Evolutionary conservation across 495 filamentous ascomycete species (phyloP).

Genomic region (Tuber aestivum): DNA sequence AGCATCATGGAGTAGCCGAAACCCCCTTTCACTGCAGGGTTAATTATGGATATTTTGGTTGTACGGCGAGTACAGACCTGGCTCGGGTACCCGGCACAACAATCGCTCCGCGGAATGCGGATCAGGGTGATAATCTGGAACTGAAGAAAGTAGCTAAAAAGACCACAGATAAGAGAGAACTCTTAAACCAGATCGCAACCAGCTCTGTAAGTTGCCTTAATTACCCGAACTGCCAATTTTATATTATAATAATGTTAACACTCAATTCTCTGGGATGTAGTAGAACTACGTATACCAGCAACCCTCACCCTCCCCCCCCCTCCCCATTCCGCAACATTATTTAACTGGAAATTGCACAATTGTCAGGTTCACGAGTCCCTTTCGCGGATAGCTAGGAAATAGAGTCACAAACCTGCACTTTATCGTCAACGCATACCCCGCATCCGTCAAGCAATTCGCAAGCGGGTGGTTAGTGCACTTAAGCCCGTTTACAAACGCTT

Average conservation of each 20-base stretch:
- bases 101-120: background rate
- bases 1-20: background rate
- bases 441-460: conserved; percentile 38
- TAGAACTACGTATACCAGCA: background rate
- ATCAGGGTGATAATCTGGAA: background rate
- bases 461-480: conserved; percentile 43
- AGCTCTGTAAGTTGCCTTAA: background rate
- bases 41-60: background rate
- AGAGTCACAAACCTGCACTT: conserved; percentile 29
- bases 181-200: background rate
- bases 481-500: conserved; percentile 59
- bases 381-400: background rate
- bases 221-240: background rate
- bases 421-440: conserved; percentile 26
- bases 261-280: too few species aligned
- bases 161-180: background rate
- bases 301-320: too few species aligned
- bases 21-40: background rate
- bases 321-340: background rate
- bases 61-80: background rate
- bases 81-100: background rate
- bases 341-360: background rate
- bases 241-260: too few species aligned
- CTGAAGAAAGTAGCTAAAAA: background rate
- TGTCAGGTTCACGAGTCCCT: background rate